Percentiles rank a stretch among this genome's conserved stretches.
phyloP scores from a whole-genome alignment of 129 eudicot species.

The Saussurea involucrata region DNA sequence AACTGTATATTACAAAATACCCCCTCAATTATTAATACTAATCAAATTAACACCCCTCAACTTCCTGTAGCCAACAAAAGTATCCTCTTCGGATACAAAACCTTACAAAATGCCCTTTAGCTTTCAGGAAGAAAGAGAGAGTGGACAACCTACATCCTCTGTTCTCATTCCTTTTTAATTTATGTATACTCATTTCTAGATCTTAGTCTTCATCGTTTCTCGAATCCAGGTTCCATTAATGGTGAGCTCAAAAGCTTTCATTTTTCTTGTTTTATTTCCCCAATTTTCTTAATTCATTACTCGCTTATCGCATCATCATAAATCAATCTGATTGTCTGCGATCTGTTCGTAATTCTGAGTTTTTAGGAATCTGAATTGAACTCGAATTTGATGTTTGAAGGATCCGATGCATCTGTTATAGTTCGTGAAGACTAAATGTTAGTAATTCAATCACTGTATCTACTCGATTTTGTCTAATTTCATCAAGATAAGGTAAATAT shows the following conservation, averaged over 20 bases:
- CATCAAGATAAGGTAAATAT: conserved; percentile 26
- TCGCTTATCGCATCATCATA: not conserved
- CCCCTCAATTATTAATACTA: not conserved
- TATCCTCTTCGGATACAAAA: not conserved
- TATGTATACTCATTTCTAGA: conserved; percentile 49
- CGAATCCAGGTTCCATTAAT: conserved; percentile 34
- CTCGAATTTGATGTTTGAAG: conserved; percentile 27
- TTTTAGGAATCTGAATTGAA: conserved; percentile 39
- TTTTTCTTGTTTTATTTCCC: not conserved
- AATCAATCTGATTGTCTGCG: conserved; percentile 28
- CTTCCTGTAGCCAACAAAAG: conserved; percentile 14
- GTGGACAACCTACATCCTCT: conserved; percentile 60
- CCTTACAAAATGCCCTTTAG: conserved; percentile 18
- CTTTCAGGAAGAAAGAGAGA: conserved; percentile 31
- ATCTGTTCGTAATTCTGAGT: conserved; percentile 32
- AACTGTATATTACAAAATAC: not conserved
- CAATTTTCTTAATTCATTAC: not conserved
- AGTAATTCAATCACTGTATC: conserved; percentile 39
- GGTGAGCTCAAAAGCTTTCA: conserved; percentile 37
- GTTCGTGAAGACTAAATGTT: conserved; percentile 18
- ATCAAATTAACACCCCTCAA: conserved; percentile 1
- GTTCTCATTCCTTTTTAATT: conserved; percentile 37
- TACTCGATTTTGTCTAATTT: conserved; percentile 20
- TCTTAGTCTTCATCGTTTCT: conserved; percentile 44
- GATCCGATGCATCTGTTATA: conserved; percentile 42